Conservation (phyloP, 2,329 filamentous ascomycete species). For the Drechslerella stenobrocha region DNA sequence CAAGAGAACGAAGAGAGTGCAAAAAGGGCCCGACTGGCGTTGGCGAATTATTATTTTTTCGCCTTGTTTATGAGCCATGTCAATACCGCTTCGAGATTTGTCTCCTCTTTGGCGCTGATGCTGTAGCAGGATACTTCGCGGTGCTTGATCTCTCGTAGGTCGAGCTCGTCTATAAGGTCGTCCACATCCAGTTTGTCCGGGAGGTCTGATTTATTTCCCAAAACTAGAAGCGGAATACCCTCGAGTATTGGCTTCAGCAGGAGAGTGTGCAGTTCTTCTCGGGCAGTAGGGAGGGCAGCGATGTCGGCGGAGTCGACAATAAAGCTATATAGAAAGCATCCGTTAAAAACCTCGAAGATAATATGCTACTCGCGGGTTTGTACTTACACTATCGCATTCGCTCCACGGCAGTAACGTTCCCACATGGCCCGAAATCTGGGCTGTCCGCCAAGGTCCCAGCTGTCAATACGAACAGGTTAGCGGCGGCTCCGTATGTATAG, state of each 20-base stretch:
- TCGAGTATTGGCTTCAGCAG: constrained; percentile 81
- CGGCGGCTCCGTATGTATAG: background rate
- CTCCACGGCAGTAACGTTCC: constrained; percentile 96
- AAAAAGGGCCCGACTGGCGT: constrained; percentile 3
- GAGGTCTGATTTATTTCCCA: constrained; percentile 97
- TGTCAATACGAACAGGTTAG: constrained; percentile 53
- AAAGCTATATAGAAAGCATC: constrained; percentile 62
- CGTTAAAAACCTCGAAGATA: background rate
- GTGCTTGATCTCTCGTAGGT: constrained; percentile 83
- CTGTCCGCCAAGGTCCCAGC: constrained; percentile 96
- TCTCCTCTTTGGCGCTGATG: constrained; percentile 98
- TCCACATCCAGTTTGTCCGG: constrained; percentile 89
- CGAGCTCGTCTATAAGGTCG: constrained; percentile 88
- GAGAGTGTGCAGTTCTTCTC: constrained; percentile 87
- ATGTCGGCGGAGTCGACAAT: constrained; percentile 95
- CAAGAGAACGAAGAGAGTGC: constrained; percentile 5
- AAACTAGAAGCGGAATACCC: constrained; percentile 86
- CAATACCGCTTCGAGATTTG: constrained; percentile 93
- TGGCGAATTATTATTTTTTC: constrained; percentile 63
- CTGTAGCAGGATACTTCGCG: constrained; percentile 98
- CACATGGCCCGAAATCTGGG: constrained; percentile 98
- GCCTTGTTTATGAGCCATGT: constrained; percentile 94
- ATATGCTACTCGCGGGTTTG: constrained; percentile 1
- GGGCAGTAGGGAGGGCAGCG: constrained; percentile 73
- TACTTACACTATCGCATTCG: constrained; percentile 86